A percentile compares a stretch with the other conserved stretches of the same genome.
Evolutionary conservation across 2,329 filamentous ascomycete species (phyloP).

Genomic region (Sordariomycetes sp.): DNA sequence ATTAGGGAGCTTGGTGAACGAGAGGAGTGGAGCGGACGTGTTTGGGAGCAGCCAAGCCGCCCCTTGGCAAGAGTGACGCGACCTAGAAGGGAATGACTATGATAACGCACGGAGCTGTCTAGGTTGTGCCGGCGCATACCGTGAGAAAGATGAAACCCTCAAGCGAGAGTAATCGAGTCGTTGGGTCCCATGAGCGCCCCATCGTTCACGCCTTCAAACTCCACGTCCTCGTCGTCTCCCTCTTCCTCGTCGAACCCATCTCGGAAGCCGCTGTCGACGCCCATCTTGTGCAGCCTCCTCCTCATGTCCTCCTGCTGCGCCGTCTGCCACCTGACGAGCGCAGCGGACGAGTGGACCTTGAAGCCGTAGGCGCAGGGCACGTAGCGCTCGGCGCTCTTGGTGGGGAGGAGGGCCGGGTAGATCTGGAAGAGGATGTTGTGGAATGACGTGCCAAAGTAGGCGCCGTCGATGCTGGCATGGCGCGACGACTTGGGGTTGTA

Average conservation of each 20-base stretch:
- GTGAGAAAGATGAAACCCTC: not conserved
- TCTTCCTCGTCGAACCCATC: conserved; percentile 54
- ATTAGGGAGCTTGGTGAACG: not conserved
- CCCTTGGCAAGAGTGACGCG: no score
- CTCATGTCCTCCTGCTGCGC: conserved; percentile 71
- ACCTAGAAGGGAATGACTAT: no score
- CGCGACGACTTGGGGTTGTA: conserved; percentile 98
- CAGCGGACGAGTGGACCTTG: conserved; percentile 81
- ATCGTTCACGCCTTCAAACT: conserved; percentile 2
- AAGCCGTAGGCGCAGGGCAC: conserved; percentile 89
- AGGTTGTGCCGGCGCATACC: not conserved
- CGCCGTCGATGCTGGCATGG: conserved; percentile 89
- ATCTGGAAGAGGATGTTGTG: conserved; percentile 99
- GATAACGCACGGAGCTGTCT: no score
- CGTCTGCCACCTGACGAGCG: conserved; percentile 85
- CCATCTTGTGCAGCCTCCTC: conserved; percentile 53
- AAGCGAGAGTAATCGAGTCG: not conserved
- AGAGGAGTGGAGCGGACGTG: not conserved
- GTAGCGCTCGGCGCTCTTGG: conserved; percentile 77
- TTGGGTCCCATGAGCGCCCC: not conserved
- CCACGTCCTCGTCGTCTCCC: conserved; percentile 37
- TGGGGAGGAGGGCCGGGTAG: conserved; percentile 77
- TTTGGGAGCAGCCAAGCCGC: not conserved
- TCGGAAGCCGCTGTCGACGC: conserved; percentile 70
- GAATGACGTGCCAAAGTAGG: conserved; percentile 96